Base-by-base conservation (phyloP, 2,329 filamentous ascomycete genomes). In the Parastagonospora nodorum region DNA sequence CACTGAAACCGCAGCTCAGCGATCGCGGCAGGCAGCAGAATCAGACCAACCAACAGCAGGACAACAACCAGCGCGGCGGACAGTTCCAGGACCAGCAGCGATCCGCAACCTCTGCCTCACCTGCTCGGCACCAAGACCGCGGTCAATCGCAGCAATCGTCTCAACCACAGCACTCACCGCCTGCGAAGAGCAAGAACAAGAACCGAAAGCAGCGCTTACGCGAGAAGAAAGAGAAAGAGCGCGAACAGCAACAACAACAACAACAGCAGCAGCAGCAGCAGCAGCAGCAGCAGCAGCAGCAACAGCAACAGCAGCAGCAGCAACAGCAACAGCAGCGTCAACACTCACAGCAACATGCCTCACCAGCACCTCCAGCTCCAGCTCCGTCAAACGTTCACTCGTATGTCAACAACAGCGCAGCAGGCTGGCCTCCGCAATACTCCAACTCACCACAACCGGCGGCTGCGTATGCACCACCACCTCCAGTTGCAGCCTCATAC, bases 121-220 rank as follows among this genome's bases (percentile, higher is more conserved):
- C 68, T 30, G 53, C 53, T 31, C 65, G 60, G 16, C 59, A 55
- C 14, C 53, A 58, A 32, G 51, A 57, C 15, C 59, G 57, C 5
- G 63, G 60, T 27, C 60, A 61, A 36, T 54, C 57, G 15, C 57
- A 57, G 27, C 37, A 58, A 31, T 59, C 60, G 27, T 54, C 57
- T 29, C 57, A 57, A 24, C 37, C 42, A 24, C 57, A 63, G 37
- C 53, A 58, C 28, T 48, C 45, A 35, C 63, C 29, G 50, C 61
- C 11, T 53, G 58, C 15, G 47, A 59, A 40, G 57, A 48, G 61
- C 37, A 69, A 68, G 50, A 67, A 67, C 48, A 68, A 67, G 55
- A 67, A 67, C 33, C 61, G 65, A 38, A 69, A 68, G 58, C 58
- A 63, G 42, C 62, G 60, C 33, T 61, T 61, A 39, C 61, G 58